Conservation (phyloP, 2,329 filamentous ascomycete genomes). For the Phialocephala subalpina region DNA sequence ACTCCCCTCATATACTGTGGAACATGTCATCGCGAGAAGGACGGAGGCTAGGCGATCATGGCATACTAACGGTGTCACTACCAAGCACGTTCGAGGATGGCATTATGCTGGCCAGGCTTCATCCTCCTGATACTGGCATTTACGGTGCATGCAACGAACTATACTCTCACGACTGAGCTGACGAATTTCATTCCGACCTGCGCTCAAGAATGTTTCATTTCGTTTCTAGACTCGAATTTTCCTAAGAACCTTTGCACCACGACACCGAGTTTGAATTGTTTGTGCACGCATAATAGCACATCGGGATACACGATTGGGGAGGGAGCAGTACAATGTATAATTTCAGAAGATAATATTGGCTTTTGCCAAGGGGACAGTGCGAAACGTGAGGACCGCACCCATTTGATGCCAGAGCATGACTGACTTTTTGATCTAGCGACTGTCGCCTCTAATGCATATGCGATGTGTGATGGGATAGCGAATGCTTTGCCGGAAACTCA, state of each 20-base stretch:
- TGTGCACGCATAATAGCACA: constrained; percentile 66
- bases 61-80: constrained; percentile 32
- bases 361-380: constrained; percentile 58
- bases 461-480: constrained; percentile 63
- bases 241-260: constrained; percentile 56
- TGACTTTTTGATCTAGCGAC: constrained; percentile 44
- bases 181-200: constrained; percentile 52
- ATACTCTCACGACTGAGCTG: constrained; percentile 38
- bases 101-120: constrained; percentile 42
- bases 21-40: constrained; percentile 3
- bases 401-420: background rate
- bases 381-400: constrained; percentile 28
- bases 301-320: constrained; percentile 77
- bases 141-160: constrained; percentile 29
- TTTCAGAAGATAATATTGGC: constrained; percentile 57
- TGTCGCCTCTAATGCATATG: constrained; percentile 58
- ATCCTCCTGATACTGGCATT: constrained; percentile 40
- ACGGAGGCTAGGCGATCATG: background rate
- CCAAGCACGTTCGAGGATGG: constrained; percentile 41
- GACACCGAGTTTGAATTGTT: constrained; percentile 63
- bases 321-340: constrained; percentile 72
- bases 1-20: constrained; percentile 16
- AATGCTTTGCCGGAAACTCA: constrained; percentile 65
- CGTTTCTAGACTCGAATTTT: constrained; percentile 70
- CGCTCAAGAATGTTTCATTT: constrained; percentile 66